phyloP scores from a whole-genome alignment of 257 asterid genomes.

The Ocimum tenuiflorum region DNA sequence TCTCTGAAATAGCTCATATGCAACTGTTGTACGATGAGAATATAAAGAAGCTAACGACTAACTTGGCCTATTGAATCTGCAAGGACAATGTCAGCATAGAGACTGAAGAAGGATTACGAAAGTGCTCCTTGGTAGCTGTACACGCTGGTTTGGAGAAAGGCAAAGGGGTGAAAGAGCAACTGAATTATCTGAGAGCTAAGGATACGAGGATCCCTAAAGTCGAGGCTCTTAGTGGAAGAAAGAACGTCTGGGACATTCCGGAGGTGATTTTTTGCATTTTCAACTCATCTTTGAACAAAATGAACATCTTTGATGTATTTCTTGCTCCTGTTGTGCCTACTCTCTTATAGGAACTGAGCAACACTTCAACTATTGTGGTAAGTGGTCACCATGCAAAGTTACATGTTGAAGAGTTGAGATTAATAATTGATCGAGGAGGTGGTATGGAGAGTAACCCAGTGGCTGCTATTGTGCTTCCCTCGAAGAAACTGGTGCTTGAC shows the following conservation, averaged over 20 bases:
- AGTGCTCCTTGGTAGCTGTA: slow-evolving; percentile 67
- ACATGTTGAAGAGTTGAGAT: slow-evolving; percentile 52
- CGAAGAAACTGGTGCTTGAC: slow-evolving; percentile 60
- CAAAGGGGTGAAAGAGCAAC: slow-evolving; percentile 52
- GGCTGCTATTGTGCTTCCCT: slow-evolving; percentile 77
- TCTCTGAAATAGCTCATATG: neutral
- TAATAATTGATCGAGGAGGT: slow-evolving; percentile 78
- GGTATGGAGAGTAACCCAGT: slow-evolving; percentile 59
- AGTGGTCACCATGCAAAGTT: slow-evolving; percentile 87
- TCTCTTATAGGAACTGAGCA: slow-evolving; percentile 43
- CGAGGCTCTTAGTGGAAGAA: slow-evolving; percentile 73
- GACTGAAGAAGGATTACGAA: slow-evolving; percentile 50
- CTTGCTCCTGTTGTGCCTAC: neutral
- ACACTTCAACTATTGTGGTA: slow-evolving; percentile 47
- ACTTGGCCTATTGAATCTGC: slow-evolving; percentile 3
- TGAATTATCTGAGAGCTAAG: slow-evolving; percentile 54
- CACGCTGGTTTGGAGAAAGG: slow-evolving; percentile 85
- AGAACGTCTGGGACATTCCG: slow-evolving; percentile 80
- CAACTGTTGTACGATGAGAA: neutral
- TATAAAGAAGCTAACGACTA: neutral
- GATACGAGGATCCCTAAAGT: slow-evolving; percentile 84
- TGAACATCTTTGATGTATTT: neutral
- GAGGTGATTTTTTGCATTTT: slow-evolving; percentile 39
- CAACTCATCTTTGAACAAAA: neutral
- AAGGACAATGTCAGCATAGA: slow-evolving; percentile 70